Percentiles rank a stretch among this genome's conserved stretches.
Conservation (phyloP, 2,329 filamentous ascomycete species). For the Piedraia hortae region DNA sequence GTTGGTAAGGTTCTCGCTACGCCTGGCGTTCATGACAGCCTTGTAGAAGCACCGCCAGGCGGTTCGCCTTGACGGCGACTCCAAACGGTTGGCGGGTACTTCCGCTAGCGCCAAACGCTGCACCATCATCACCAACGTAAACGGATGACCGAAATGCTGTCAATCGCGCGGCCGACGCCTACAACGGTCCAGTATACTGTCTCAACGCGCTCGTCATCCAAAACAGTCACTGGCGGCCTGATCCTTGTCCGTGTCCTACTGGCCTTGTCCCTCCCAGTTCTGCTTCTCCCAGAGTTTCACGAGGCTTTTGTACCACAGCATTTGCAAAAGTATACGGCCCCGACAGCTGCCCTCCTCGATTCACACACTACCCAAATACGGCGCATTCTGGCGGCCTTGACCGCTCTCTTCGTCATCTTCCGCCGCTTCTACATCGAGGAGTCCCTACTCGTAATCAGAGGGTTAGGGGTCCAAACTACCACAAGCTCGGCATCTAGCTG, state of each 20-base stretch:
- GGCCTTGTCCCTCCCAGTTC: conserved; percentile 14
- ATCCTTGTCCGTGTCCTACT: conserved; percentile 19
- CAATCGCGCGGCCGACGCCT: conserved; percentile 25
- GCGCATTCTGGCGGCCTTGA: conserved; percentile 13
- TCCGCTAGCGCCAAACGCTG: too few species aligned
- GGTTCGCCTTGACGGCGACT: too few species aligned
- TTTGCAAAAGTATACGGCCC: too few species aligned
- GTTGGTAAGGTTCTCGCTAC: too few species aligned
- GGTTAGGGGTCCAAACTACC: conserved; percentile 71
- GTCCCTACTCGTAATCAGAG: conserved; percentile 63
- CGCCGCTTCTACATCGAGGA: conserved; percentile 30
- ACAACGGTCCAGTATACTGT: conserved; percentile 86
- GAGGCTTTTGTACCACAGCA: conserved; percentile 1
- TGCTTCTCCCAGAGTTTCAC: conserved; percentile 8
- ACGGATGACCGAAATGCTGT: conserved; percentile 7
- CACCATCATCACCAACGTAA: not conserved
- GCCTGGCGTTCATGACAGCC: too few species aligned
- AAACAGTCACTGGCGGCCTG: conserved; percentile 17
- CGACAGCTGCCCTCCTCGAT: too few species aligned
- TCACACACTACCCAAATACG: conserved; percentile 14
- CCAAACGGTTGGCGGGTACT: too few species aligned
- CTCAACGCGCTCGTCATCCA: conserved; percentile 38
- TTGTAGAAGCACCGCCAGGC: too few species aligned
- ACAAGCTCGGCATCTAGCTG: conserved; percentile 40
- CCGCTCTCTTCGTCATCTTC: conserved; percentile 5